Conservation (phyloP, 2,329 filamentous ascomycete species). For the Claviceps africana region DNA sequence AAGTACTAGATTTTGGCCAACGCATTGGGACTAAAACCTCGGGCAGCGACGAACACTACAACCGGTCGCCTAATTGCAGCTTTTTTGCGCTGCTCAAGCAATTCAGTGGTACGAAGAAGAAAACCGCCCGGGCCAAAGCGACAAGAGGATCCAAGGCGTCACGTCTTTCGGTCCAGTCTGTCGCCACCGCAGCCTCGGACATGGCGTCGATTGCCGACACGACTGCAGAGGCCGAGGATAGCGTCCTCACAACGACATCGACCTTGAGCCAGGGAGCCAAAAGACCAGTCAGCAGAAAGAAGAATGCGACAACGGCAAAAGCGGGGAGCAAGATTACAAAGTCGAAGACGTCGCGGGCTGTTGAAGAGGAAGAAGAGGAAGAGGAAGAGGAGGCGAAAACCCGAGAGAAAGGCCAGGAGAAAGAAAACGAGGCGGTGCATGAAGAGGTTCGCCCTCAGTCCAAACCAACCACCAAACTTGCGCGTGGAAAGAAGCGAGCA, state of each 20-base stretch:
- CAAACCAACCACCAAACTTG: constrained; percentile 23
- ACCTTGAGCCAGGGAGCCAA: constrained; percentile 43
- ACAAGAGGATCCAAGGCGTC: constrained; percentile 54
- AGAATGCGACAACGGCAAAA: constrained; percentile 39
- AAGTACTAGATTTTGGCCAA: neutral
- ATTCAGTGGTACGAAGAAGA: constrained; percentile 40
- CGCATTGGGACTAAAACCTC: constrained; percentile 11
- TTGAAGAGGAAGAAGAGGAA: constrained; percentile 8
- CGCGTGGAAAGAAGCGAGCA: constrained; percentile 46
- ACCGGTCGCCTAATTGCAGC: constrained; percentile 61
- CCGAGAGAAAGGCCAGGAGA: constrained; percentile 10
- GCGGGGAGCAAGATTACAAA: constrained; percentile 20
- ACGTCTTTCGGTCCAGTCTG: constrained; percentile 46
- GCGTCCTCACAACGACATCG: constrained; percentile 44
- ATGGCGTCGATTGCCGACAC: constrained; percentile 32
- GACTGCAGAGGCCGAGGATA: constrained; percentile 40
- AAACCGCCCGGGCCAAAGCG: constrained; percentile 37
- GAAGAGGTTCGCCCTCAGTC: constrained; percentile 15
- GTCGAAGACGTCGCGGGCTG: constrained; percentile 35
- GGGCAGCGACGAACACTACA: constrained; percentile 68
- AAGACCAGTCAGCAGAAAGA: constrained; percentile 36
- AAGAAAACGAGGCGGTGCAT: constrained; percentile 19
- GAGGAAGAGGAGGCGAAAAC: constrained; percentile 18
- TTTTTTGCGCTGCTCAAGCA: constrained; percentile 63
- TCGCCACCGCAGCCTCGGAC: constrained; percentile 36